Conservation (phyloP, 495 filamentous ascomycete genomes). For the Aspergillus saccharolyticus region DNA sequence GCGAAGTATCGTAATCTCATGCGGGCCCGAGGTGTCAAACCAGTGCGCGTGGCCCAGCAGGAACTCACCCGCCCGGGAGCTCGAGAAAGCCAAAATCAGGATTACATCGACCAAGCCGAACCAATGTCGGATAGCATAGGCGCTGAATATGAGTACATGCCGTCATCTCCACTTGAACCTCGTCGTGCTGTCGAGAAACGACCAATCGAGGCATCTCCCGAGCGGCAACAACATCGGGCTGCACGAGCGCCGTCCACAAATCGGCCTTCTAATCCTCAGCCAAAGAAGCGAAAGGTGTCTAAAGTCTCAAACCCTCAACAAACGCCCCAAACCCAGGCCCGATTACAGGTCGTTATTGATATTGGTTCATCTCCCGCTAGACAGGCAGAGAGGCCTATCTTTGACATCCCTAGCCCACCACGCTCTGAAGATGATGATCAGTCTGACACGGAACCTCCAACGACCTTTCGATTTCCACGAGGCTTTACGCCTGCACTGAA, state of each 20-base stretch:
- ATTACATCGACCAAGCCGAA: slow-evolving; percentile 22
- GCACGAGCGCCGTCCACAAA: neutral
- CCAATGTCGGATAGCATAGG: slow-evolving; percentile 33
- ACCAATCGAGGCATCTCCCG: neutral
- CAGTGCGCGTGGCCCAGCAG: slow-evolving; percentile 46
- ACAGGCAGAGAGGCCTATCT: slow-evolving; percentile 14
- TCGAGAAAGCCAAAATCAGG: slow-evolving; percentile 50
- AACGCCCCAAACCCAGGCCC: slow-evolving; percentile 7
- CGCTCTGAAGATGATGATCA: slow-evolving; percentile 29
- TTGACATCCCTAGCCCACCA: slow-evolving; percentile 40
- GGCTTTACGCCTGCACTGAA: slow-evolving; percentile 34
- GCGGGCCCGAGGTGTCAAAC: slow-evolving; percentile 57
- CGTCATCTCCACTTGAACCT: slow-evolving; percentile 20
- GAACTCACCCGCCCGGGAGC: slow-evolving; percentile 18
- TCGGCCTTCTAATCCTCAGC: neutral
- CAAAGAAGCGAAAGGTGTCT: slow-evolving; percentile 34
- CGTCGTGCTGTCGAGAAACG: slow-evolving; percentile 1
- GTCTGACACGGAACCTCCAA: slow-evolving; percentile 15
- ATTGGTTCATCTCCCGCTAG: slow-evolving; percentile 13
- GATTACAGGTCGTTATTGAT: slow-evolving; percentile 27
- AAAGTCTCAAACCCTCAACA: slow-evolving; percentile 16
- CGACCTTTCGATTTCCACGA: slow-evolving; percentile 37
- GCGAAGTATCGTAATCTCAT: slow-evolving; percentile 59
- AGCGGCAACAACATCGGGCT: slow-evolving; percentile 3
- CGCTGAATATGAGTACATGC: slow-evolving; percentile 14